phyloP scores from a whole-genome alignment of 352 stramenopile species.

The Aphanomyces invadans region DNA sequence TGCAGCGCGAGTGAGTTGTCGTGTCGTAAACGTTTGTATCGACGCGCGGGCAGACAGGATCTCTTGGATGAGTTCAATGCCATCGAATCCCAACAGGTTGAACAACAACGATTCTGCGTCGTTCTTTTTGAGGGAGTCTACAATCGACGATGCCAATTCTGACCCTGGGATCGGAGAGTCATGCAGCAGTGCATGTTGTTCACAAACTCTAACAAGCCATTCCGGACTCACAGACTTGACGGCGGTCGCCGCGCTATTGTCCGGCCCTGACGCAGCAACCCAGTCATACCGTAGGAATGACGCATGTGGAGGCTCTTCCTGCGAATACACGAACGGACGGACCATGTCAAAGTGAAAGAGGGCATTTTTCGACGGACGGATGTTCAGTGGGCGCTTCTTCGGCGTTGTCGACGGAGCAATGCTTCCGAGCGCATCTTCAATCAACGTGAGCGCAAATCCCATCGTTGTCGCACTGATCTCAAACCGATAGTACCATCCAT shows the following conservation, averaged over 20 bases:
- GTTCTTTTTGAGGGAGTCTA: conserved; percentile 46
- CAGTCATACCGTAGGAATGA: conserved; percentile 3
- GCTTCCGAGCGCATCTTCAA: conserved; percentile 10
- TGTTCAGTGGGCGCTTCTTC: background rate
- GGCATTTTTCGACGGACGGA: conserved; percentile 3
- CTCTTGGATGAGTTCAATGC: conserved; percentile 73
- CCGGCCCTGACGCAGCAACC: background rate
- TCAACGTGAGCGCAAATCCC: conserved; percentile 6
- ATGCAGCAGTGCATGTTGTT: conserved; percentile 31
- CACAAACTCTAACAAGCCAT: conserved; percentile 40
- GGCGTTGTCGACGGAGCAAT: background rate
- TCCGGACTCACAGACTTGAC: conserved; percentile 19
- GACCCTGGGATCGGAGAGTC: conserved; percentile 47
- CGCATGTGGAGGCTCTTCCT: background rate
- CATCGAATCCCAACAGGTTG: conserved; percentile 72
- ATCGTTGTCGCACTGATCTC: background rate
- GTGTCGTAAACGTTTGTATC: conserved; percentile 33
- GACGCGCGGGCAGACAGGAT: conserved; percentile 46
- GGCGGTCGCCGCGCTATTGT: background rate
- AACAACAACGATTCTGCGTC: conserved; percentile 67
- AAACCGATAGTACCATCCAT: no score
- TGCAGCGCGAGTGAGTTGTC: conserved; percentile 28
- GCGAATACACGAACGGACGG: conserved; percentile 1
- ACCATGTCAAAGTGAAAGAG: conserved; percentile 2
- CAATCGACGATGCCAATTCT: conserved; percentile 61